A percentile compares a stretch with the other conserved stretches of the same genome.
Conservation (phyloP, 2,329 filamentous ascomycete genomes). For the Fonsecaea pedrosoi region DNA sequence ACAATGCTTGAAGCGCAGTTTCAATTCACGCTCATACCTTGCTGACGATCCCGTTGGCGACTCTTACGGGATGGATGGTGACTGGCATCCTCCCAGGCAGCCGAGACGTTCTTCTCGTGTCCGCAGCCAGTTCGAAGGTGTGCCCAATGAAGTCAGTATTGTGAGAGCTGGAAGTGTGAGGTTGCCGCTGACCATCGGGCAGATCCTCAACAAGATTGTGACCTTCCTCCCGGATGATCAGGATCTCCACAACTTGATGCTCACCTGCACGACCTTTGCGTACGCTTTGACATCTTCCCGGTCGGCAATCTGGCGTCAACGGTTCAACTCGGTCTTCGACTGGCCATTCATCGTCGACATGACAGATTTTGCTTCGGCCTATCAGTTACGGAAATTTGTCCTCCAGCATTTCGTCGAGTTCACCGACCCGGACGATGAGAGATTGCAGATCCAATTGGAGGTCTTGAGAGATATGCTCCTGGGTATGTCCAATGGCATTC, state of each 20-base stretch:
- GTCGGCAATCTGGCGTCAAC: constrained; percentile 46
- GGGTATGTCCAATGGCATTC: constrained; percentile 26
- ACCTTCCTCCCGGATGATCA: constrained; percentile 37
- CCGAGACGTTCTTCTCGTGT: neutral
- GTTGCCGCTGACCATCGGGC: constrained; percentile 1
- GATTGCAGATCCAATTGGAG: constrained; percentile 43
- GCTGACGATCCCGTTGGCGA: neutral
- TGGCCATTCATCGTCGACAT: constrained; percentile 37
- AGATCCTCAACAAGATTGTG: constrained; percentile 37
- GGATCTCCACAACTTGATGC: constrained; percentile 45
- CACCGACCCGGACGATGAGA: constrained; percentile 39
- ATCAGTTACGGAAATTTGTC: constrained; percentile 47
- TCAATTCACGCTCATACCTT: constrained; percentile 1
- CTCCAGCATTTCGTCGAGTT: constrained; percentile 44
- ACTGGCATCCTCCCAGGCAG: neutral
- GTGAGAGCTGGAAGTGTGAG: neutral
- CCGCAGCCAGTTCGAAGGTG: constrained; percentile 20
- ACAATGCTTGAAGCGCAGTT: constrained; percentile 5
- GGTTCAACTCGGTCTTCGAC: constrained; percentile 47
- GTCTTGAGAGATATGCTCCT: constrained; percentile 40
- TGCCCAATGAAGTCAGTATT: constrained; percentile 32
- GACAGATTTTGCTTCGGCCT: constrained; percentile 44
- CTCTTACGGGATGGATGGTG: neutral
- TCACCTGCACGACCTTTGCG: constrained; percentile 41
- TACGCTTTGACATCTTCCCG: constrained; percentile 40